These are phyloP conservation scores for Mycena vulgaris DNA, from an alignment of 768 basidiomycete genomes.

Conservation along the genomic window DNA sequence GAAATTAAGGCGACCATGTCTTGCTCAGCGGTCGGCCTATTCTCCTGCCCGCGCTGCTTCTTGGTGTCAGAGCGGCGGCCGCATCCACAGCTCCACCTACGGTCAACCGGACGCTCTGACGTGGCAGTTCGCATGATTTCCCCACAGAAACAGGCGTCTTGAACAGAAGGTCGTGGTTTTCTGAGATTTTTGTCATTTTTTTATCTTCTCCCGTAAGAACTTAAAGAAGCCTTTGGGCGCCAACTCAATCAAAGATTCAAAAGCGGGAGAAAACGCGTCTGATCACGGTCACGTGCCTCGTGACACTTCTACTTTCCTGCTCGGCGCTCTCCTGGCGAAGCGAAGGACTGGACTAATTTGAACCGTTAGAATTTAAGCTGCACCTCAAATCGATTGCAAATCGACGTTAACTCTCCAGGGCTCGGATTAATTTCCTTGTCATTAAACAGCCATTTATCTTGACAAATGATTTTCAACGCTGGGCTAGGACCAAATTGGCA, in stretches of 20 bases:
- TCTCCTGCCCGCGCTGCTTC: not conserved
- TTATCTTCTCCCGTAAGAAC: not conserved
- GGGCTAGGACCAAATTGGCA: too few species aligned
- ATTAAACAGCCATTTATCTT: too few species aligned
- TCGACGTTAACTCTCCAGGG: too few species aligned
- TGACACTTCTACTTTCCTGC: not conserved
- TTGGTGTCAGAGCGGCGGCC: not conserved
- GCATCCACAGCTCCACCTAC: not conserved
- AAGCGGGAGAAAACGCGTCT: not conserved
- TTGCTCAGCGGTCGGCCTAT: not conserved
- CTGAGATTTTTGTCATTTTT: conserved; percentile 14
- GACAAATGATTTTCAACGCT: too few species aligned
- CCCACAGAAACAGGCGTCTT: conserved; percentile 2
- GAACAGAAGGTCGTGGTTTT: conserved; percentile 10
- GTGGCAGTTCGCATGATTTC: not conserved
- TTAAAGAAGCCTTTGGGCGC: not conserved
- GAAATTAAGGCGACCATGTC: too few species aligned
- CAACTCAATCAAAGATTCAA: not conserved
- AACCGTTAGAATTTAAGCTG: too few species aligned
- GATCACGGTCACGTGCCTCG: not conserved
- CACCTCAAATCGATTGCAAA: too few species aligned
- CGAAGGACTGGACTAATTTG: too few species aligned
- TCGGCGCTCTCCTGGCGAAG: too few species aligned
- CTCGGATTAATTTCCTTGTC: not conserved
- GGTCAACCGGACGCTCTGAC: too few species aligned